Evolutionary conservation across 2,329 filamentous ascomycete genomes (phyloP), one percentile per base, ranked within the genome.

Genomic region (Cladorrhinum sp.): DNA sequence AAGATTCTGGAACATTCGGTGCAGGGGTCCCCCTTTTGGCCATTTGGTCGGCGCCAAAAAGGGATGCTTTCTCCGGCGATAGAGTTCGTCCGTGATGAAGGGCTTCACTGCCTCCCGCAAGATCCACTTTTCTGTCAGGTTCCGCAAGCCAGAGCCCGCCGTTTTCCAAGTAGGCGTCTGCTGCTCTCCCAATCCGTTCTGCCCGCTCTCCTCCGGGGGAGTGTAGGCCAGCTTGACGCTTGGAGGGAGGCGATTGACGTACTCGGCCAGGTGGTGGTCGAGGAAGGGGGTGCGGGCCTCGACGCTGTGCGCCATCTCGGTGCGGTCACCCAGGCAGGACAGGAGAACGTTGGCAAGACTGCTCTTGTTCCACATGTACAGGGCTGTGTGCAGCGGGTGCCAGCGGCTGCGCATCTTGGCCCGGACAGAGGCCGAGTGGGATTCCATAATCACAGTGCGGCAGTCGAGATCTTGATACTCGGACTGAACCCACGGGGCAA

Each of bases 1-100:
- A 2, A 79, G 58, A 4, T 58, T 29, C 41, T 58, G 32, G 45
- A 74, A 65, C 64, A 70, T 67, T 9, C 16, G 63, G 57, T 81
- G 74, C 24, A 84, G 58, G 1, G 78, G 76, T 0, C 81, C 80
- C 27, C 72, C 70, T 0, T 67, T 64, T 1, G 72, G 71, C 62
- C 74, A 83, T 23, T 65, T 71, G 0, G 72, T 71, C 0, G 81
- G 81, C 1, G 78, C 80, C 16, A 74, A 67, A 63, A 78, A 83
- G 0, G 78, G 74, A n/a, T 79, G 74, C 65, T 83, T 84, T 60
- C 70, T 77, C 13, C 78, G 71, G 22, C 73, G 68, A 67, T 82
- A 83, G 4, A 83, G 66, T 67, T 84, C 81, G 8, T 78, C 71
- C 0, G 80, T 80, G 57, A 83, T 75, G 62, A 78, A 83, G 2